Conservation (phyloP, 1,284 basidiomycete species). For the Taiwanofungus camphoratus region DNA sequence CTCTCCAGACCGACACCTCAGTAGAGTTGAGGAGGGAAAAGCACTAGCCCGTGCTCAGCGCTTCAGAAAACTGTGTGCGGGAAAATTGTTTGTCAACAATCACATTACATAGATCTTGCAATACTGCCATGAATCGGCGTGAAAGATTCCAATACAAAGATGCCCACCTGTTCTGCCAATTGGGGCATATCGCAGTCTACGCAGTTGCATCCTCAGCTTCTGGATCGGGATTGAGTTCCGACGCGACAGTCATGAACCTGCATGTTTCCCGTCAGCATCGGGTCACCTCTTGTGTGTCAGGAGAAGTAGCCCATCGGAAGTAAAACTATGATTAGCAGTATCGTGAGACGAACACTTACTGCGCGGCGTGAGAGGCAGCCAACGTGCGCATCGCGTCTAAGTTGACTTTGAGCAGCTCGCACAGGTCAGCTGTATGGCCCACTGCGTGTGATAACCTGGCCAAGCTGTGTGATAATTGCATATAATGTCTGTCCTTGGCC, state of each 20-base stretch:
- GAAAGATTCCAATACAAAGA: no score
- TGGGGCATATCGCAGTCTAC: no score
- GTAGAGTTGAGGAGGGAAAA: no score
- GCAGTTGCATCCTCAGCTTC: constrained; percentile 15
- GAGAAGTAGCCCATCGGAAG: neutral
- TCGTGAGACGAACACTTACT: constrained; percentile 40
- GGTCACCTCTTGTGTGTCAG: neutral
- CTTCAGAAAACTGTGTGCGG: no score
- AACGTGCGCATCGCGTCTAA: constrained; percentile 67
- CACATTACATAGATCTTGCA: no score
- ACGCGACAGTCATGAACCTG: constrained; percentile 63
- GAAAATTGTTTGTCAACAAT: no score
- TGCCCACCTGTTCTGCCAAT: no score
- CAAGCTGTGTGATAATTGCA: constrained; percentile 58
- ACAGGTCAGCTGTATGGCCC: constrained; percentile 61
- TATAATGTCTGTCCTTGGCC: constrained; percentile 67
- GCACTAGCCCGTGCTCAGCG: no score
- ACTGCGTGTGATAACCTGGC: constrained; percentile 56
- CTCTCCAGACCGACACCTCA: no score
- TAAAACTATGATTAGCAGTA: neutral
- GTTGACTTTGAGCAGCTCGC: constrained; percentile 64
- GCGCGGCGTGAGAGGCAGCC: constrained; percentile 66
- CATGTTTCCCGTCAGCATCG: constrained; percentile 18
- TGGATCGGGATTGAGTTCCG: constrained; percentile 44
- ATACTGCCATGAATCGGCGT: no score